These are phyloP conservation scores for Solanum sejunctum DNA, from an alignment of 257 asterid genomes.

Conservation along the genomic window DNA sequence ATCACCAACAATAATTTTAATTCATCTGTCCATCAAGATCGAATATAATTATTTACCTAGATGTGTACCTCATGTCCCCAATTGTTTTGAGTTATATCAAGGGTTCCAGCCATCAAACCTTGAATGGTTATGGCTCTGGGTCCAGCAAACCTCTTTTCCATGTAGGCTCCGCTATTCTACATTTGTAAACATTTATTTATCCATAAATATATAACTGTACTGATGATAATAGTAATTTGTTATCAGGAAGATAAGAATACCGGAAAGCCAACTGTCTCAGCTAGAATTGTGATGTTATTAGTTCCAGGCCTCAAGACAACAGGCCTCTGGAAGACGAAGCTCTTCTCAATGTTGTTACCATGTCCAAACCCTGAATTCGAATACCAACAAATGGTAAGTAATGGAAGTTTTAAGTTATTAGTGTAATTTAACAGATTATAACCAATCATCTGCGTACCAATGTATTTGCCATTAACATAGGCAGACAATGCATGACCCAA, in stretches of 20 bases:
- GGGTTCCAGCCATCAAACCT: slow-evolving; percentile 67
- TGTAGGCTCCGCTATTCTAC: slow-evolving; percentile 73
- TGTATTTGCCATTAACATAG: slow-evolving; percentile 48
- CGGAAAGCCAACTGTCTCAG: slow-evolving; percentile 72
- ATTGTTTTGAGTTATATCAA: slow-evolving; percentile 40
- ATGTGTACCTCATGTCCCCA: slow-evolving; percentile 51
- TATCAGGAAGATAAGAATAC: slow-evolving; percentile 11
- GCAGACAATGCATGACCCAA: slow-evolving; percentile 62
- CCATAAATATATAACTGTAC: no score
- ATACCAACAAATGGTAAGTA: slow-evolving; percentile 23
- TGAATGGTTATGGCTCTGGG: slow-evolving; percentile 41
- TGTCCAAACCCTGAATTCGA: slow-evolving; percentile 41
- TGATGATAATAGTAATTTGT: not conserved
- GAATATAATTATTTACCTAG: not conserved
- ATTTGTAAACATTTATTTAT: not conserved
- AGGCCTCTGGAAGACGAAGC: slow-evolving; percentile 37
- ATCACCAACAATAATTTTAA: not conserved
- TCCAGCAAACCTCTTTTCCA: slow-evolving; percentile 79
- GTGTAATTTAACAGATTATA: not conserved
- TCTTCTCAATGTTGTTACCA: slow-evolving; percentile 62
- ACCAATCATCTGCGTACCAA: slow-evolving; percentile 18
- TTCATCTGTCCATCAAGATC: not conserved
- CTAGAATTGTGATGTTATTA: slow-evolving; percentile 44
- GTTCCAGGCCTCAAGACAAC: slow-evolving; percentile 24
- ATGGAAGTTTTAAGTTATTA: not conserved